phyloP scores from a whole-genome alignment of 306 rosid genomes.

The Sicyos baderoa region DNA sequence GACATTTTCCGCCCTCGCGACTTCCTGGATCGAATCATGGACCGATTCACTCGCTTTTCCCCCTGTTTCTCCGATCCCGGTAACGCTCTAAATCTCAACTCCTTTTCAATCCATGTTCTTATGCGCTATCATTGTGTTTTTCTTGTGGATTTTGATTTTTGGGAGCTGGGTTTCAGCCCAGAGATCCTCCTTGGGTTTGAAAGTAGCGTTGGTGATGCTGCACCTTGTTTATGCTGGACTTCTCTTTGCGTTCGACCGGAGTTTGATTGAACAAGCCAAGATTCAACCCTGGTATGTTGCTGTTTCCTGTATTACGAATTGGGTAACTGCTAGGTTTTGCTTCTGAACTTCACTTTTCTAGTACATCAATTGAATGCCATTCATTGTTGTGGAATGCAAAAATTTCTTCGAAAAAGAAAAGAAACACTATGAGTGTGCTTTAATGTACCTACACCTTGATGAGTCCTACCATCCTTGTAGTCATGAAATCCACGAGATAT shows the following conservation, averaged over 20 bases:
- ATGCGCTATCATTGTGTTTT: neutral
- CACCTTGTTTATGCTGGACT: conserved; percentile 59
- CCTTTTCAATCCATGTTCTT: neutral
- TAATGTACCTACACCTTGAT: neutral
- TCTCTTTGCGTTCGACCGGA: conserved; percentile 65
- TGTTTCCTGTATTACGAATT: neutral
- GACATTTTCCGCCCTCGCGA: conserved; percentile 34
- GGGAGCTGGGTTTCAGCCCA: conserved; percentile 47
- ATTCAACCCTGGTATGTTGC: conserved; percentile 67
- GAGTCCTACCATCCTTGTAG: neutral
- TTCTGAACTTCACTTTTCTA: neutral
- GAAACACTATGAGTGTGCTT: neutral
- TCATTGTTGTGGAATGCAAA: neutral
- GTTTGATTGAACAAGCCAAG: conserved; percentile 59
- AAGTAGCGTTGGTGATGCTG: conserved; percentile 53
- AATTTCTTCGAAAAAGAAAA: neutral
- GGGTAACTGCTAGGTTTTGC: neutral
- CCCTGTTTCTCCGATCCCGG: conserved; percentile 90
- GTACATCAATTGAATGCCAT: neutral
- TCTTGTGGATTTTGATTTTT: conserved; percentile 15
- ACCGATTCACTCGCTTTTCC: conserved; percentile 35
- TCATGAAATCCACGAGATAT: conserved; percentile 5
- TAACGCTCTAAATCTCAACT: conserved; percentile 11
- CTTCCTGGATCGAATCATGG: conserved; percentile 40
- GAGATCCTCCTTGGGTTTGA: conserved; percentile 70